Conservation (phyloP, 192 early-diverging fungal species). For the Coemansia sp. region DNA sequence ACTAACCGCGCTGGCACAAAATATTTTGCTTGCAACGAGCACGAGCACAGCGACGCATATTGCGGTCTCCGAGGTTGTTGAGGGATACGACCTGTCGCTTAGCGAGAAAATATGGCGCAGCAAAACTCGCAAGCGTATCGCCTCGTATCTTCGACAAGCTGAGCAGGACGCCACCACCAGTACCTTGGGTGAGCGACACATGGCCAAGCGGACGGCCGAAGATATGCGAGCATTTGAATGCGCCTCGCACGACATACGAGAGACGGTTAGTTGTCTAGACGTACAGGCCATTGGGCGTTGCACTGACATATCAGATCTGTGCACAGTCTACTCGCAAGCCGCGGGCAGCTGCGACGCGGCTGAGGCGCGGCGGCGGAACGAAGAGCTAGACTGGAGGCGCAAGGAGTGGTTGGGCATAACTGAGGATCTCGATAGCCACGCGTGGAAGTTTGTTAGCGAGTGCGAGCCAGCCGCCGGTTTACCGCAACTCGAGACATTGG, state of each 20-base stretch:
- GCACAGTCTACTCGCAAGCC: conserved; percentile 24
- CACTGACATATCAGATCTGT: conserved; percentile 28
- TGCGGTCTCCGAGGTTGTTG: conserved; percentile 32
- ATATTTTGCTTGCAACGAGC: conserved; percentile 28
- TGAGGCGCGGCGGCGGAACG: conserved; percentile 40
- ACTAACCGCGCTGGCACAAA: conserved; percentile 21
- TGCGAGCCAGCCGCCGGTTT: conserved; percentile 39
- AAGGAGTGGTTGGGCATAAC: conserved; percentile 27
- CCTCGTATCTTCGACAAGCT: conserved; percentile 26
- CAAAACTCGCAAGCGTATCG: conserved; percentile 28
- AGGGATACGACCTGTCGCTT: conserved; percentile 32
- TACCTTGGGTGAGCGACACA: conserved; percentile 60
- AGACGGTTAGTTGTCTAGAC: conserved; percentile 13
- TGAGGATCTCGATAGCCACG: conserved; percentile 18
- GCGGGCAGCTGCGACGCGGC: conserved; percentile 21
- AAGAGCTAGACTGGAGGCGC: conserved; percentile 40
- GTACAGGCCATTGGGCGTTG: conserved; percentile 23
- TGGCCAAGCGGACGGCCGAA: conserved; percentile 58
- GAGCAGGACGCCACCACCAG: conserved; percentile 18
- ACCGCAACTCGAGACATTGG: conserved; percentile 34
- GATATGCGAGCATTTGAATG: conserved; percentile 59
- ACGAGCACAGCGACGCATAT: conserved; percentile 4
- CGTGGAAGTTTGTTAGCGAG: conserved; percentile 41
- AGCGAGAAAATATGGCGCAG: conserved; percentile 46
- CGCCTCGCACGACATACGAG: conserved; percentile 28